Evolutionary conservation across 495 filamentous ascomycete species (phyloP).

Genomic region (Ascodesmis nigricans): DNA sequence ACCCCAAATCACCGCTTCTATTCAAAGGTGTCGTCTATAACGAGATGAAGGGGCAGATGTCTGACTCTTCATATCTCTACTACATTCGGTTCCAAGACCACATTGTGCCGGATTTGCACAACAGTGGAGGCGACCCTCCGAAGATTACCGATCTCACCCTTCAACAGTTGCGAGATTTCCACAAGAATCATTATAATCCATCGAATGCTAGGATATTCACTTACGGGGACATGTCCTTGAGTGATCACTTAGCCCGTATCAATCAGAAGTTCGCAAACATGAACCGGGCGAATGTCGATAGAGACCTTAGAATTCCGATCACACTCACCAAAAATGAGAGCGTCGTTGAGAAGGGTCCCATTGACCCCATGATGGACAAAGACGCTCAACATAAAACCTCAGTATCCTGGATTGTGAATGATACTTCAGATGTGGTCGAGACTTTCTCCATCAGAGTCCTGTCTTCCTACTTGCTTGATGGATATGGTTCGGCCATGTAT

Average conservation of each 20-base stretch:
- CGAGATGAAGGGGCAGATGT: conserved; percentile 99
- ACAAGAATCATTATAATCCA: conserved; percentile 80
- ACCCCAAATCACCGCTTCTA: conserved; percentile 39
- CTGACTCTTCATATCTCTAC: conserved; percentile 85
- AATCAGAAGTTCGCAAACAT: conserved; percentile 49
- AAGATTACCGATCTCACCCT: conserved; percentile 91
- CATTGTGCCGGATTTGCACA: conserved; percentile 79
- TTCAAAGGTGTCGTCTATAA: conserved; percentile 99
- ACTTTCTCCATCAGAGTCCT: conserved; percentile 64
- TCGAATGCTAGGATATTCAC: conserved; percentile 90
- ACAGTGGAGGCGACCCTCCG: conserved; percentile 85
- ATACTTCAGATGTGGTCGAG: conserved; percentile 59
- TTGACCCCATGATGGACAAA: conserved; percentile 68
- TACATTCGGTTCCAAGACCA: conserved; percentile 88
- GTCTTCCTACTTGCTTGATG: conserved; percentile 65
- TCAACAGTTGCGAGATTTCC: conserved; percentile 63
- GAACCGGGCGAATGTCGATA: conserved; percentile 42
- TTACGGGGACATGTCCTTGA: conserved; percentile 79
- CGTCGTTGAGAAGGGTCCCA: conserved; percentile 53
- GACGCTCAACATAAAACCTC: conserved; percentile 86
- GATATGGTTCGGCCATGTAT: conserved; percentile 88
- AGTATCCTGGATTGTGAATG: conserved; percentile 72
- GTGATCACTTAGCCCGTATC: conserved; percentile 55
- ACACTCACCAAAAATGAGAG: conserved; percentile 40
- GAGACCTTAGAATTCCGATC: conserved; percentile 52